These are phyloP conservation scores for Herpotrichia juniperi DNA, from an alignment of 2,329 filamentous ascomycete genomes.

Conservation along the genomic window DNA sequence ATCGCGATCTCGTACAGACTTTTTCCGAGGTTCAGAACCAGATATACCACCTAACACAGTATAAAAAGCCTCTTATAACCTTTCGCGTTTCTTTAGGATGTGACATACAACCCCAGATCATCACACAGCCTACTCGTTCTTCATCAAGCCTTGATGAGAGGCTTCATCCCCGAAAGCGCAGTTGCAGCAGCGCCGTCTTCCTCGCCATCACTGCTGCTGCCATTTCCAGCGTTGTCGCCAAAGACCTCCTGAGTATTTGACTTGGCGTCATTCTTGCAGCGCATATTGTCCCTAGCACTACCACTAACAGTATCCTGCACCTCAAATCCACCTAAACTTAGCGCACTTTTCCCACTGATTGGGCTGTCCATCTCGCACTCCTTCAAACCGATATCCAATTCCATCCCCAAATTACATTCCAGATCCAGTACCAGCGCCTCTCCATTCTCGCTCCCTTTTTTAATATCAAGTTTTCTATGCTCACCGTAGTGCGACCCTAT, in stretches of 20 bases:
- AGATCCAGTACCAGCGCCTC: slow-evolving; percentile 26
- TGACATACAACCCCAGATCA: no score
- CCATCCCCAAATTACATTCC: slow-evolving; percentile 2
- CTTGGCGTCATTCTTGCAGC: background rate
- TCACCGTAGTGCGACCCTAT: slow-evolving; percentile 16
- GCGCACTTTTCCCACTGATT: slow-evolving; percentile 5
- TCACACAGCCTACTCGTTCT: no score
- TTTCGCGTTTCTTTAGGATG: no score
- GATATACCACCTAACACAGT: no score
- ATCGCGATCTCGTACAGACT: no score
- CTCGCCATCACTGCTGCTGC: background rate
- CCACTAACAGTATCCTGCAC: slow-evolving; percentile 2
- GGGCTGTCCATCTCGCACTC: background rate
- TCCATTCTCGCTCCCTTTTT: slow-evolving; percentile 10
- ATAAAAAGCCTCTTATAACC: no score
- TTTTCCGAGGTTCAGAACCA: no score
- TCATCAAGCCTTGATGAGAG: background rate
- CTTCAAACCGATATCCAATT: slow-evolving; percentile 1
- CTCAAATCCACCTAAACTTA: slow-evolving; percentile 1
- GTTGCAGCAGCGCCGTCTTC: background rate
- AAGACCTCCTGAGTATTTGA: background rate
- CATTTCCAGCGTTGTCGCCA: background rate
- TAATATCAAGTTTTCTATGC: slow-evolving; percentile 17
- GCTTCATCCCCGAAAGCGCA: background rate
- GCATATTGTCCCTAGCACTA: background rate